phyloP scores from a whole-genome alignment of 441 rosid genomes.

The Gossypium gossypioides region DNA sequence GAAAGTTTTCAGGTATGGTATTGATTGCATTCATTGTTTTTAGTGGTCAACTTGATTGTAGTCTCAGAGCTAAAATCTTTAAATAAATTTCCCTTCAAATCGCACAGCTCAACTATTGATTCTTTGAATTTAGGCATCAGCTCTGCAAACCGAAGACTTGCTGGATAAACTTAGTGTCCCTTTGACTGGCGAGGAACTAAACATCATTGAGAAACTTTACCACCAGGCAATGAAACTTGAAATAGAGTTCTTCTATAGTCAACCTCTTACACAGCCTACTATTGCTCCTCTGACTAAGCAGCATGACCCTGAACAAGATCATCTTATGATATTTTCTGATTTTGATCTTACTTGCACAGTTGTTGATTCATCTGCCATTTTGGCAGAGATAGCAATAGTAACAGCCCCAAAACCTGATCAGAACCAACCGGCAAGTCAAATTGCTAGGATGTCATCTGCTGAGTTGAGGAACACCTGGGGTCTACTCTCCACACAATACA shows the following conservation, averaged over 20 bases:
- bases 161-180: constrained; percentile 85
- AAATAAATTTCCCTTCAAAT: constrained; percentile 18
- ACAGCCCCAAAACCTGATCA: constrained; percentile 77
- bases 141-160: constrained; percentile 79
- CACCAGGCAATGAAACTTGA: constrained; percentile 96
- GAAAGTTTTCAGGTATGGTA: constrained; percentile 62
- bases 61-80: constrained; percentile 19
- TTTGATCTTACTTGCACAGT: constrained; percentile 91
- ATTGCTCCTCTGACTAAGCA: constrained; percentile 56
- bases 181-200: constrained; percentile 94
- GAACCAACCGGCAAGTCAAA: constrained; percentile 39
- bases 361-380: constrained; percentile 90
- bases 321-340: constrained; percentile 67
- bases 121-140: constrained; percentile 57
- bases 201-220: constrained; percentile 80
- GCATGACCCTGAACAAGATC: constrained; percentile 44
- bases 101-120: constrained; percentile 25
- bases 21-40: neutral
- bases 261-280: constrained; percentile 57
- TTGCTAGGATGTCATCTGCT: constrained; percentile 57
- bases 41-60: constrained; percentile 14
- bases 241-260: constrained; percentile 77
- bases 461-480: constrained; percentile 76
- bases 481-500: constrained; percentile 59
- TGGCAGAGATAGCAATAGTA: constrained; percentile 90